Evolutionary conservation across 345 rosid genomes (phyloP), one percentile per base, ranked within the genome.

Genomic region (Combretum micranthum): DNA sequence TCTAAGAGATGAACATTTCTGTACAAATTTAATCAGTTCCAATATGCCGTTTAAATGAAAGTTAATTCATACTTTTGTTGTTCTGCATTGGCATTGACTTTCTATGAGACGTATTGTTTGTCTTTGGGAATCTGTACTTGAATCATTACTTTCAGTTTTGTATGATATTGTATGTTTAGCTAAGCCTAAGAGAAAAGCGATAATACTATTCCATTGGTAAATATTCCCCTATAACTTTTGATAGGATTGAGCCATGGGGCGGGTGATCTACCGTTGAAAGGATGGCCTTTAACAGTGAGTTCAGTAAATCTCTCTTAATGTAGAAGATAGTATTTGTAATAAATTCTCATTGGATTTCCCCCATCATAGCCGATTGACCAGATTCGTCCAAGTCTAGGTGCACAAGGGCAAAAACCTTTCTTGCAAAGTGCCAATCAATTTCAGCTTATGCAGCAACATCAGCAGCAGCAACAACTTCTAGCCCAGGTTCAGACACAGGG

Each of bases 241-340:
- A 73, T 64, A 93, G 99, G 91, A 70, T 66, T 87, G 69, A 83
- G 73, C 72, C 83, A 89, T 67, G 99, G 96, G 66, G 91, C 80
- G 18, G 72, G 87, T 62, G 56, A 69, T 77, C 75, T 87, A 72
- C 91, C 99, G 6, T 65, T 87, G 74, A 86, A 86, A 68, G 99
- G 99, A 21, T 89, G 96, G 96, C 99, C 99, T 53, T 74, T 93
- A 61, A 80, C 96, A 44, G 99, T 93, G 81, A 83, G 97, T 80
- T 69, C 22, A 54, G 26, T 67, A 25, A 13, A 53, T 66, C 71
- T 45, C 26, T 54, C 48, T 54, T 48, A 55, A 46, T 25, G 53
- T 60, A 56, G 43, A 39, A 56, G 49, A 44, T 47, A 46, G 54
- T 44, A 64, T 48, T 46, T 62, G 37, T 50, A 20, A 25, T 52